Percentiles rank a stretch among this genome's conserved stretches.
These are phyloP conservation scores for Aspergillus puulaauensis DNA, from an alignment of 2,329 filamentous ascomycete genomes.

Conservation along the genomic window DNA sequence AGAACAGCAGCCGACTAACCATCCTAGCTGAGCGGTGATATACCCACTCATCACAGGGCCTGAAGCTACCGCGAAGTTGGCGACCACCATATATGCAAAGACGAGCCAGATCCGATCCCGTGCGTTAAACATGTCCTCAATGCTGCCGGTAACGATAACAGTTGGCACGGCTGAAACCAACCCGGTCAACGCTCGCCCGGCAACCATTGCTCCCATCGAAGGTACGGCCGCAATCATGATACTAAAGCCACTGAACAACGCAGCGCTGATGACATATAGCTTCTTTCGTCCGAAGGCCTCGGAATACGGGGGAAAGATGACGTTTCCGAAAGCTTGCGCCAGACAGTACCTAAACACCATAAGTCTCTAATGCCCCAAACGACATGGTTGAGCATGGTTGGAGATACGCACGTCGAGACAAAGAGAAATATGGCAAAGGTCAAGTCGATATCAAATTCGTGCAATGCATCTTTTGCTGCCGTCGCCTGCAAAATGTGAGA, in stretches of 20 bases:
- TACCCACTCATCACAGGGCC: conserved; percentile 46
- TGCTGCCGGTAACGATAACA: conserved; percentile 46
- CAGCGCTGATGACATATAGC: conserved; percentile 28
- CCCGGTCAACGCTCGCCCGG: conserved; percentile 44
- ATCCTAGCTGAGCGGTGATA: conserved; percentile 35
- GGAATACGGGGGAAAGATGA: conserved; percentile 33
- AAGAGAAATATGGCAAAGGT: conserved; percentile 20
- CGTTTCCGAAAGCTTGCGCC: conserved; percentile 27
- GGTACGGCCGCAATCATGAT: conserved; percentile 37
- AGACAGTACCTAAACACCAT: conserved; percentile 23
- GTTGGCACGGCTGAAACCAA: conserved; percentile 48
- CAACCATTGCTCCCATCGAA: conserved; percentile 31
- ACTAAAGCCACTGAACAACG: conserved; percentile 23
- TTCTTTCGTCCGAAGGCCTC: conserved; percentile 33
- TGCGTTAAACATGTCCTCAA: conserved; percentile 51
- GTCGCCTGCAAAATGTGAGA: conserved; percentile 11
- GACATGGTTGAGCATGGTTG: not conserved
- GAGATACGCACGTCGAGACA: conserved; percentile 17
- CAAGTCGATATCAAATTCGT: conserved; percentile 15
- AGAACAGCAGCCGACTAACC: conserved; percentile 27
- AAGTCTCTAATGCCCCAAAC: not conserved
- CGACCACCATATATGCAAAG: conserved; percentile 42
- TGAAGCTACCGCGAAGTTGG: conserved; percentile 42
- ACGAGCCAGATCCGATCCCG: conserved; percentile 46
- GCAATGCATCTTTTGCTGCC: conserved; percentile 14